Percentiles rank a stretch among this genome's conserved stretches.
Conservation (phyloP, 2,329 filamentous ascomycete species). For the Neofusicoccum kwambonambiense region DNA sequence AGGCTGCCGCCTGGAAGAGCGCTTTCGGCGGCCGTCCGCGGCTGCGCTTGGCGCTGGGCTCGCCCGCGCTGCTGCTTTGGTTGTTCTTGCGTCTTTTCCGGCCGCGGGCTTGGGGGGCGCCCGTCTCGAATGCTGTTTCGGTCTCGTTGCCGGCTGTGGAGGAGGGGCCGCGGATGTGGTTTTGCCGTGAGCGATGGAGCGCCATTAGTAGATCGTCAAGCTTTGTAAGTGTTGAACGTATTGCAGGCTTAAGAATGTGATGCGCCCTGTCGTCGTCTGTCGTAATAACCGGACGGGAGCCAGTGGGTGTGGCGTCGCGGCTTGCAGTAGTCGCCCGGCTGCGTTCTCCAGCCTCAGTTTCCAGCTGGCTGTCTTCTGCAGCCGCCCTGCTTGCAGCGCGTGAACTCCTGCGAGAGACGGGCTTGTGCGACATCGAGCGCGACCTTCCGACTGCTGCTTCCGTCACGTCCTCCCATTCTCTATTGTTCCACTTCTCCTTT, state of each 20-base stretch:
- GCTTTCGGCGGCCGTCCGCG: slow-evolving; percentile 5
- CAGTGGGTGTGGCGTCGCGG: slow-evolving; percentile 3
- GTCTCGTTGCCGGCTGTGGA: slow-evolving; percentile 25
- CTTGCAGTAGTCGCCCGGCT: not conserved
- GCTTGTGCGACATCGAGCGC: not conserved
- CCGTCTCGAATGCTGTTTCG: slow-evolving; percentile 28
- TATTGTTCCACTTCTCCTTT: slow-evolving; percentile 57
- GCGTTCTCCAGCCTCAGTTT: not conserved
- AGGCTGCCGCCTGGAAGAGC: not conserved
- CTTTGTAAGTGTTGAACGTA: slow-evolving; percentile 67
- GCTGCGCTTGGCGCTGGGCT: not conserved
- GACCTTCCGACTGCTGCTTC: slow-evolving; percentile 16
- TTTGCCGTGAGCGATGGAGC: slow-evolving; percentile 66
- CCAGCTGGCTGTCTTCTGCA: not conserved
- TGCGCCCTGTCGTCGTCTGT: slow-evolving; percentile 70
- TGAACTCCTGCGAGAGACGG: not conserved
- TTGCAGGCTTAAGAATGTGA: slow-evolving; percentile 63
- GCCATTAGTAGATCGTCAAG: slow-evolving; percentile 69
- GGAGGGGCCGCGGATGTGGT: slow-evolving; percentile 38
- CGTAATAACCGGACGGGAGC: slow-evolving; percentile 53
- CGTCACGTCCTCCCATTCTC: slow-evolving; percentile 36
- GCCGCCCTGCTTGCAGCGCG: slow-evolving; percentile 21
- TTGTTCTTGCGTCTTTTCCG: not conserved
- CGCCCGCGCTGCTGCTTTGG: not conserved
- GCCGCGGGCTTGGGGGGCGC: not conserved